Evolutionary conservation across 2,329 filamentous ascomycete species (phyloP).

Genomic region (Cordyceps javanica): DNA sequence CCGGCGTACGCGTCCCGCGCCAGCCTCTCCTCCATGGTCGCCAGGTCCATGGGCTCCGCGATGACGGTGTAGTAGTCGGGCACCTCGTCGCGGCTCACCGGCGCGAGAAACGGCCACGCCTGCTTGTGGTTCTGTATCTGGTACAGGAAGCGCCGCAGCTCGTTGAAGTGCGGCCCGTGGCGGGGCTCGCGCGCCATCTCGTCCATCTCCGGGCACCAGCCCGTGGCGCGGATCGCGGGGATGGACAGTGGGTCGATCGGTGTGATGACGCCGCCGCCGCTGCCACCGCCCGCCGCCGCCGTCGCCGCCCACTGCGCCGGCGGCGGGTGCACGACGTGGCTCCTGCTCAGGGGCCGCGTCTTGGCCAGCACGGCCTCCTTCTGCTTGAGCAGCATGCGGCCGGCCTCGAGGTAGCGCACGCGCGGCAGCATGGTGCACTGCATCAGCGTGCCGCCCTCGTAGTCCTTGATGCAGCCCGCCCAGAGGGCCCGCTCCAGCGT

Average conservation of each 20-base stretch:
- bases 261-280: conserved; percentile 52
- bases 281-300: too few species aligned
- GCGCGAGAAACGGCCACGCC: conserved; percentile 90
- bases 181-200: conserved; percentile 89
- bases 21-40: conserved; percentile 91
- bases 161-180: conserved; percentile 92
- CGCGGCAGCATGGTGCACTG: conserved; percentile 96
- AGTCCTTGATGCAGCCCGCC: conserved; percentile 99
- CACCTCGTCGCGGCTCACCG: conserved; percentile 92
- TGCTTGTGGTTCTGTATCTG: conserved; percentile 90
- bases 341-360: conserved; percentile 75
- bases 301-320: conserved; percentile 86
- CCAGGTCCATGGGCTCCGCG: conserved; percentile 93
- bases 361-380: conserved; percentile 94
- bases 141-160: conserved; percentile 85
- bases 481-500: conserved; percentile 81
- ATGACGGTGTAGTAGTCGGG: conserved; percentile 99
- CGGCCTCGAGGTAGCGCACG: conserved; percentile 87
- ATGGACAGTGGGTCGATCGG: conserved; percentile 82
- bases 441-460: conserved; percentile 96
- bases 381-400: conserved; percentile 92
- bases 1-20: conserved; percentile 86
- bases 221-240: conserved; percentile 80
- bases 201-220: conserved; percentile 97
- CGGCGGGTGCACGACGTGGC: conserved; percentile 78